phyloP scores from a whole-genome alignment of 352 stramenopile genomes.

The Blastocystis sp. region DNA sequence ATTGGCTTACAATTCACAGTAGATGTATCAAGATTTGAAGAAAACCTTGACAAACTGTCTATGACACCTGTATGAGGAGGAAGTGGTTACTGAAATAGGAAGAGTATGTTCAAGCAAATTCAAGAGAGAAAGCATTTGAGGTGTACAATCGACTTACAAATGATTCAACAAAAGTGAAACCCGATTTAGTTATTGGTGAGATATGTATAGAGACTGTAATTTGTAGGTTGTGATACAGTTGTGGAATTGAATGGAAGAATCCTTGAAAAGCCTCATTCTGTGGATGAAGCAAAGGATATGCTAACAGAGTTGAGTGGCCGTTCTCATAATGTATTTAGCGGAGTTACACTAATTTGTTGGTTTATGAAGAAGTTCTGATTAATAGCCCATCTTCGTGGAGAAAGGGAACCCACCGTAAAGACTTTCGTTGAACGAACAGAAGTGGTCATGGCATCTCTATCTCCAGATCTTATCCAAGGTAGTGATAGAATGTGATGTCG shows the following conservation, averaged over 20 bases:
- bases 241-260: constrained; percentile 81
- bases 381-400: constrained; percentile 77
- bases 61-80: not conserved
- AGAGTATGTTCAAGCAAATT: constrained; percentile 58
- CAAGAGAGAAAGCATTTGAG: constrained; percentile 76
- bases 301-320: constrained; percentile 76
- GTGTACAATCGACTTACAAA: constrained; percentile 73
- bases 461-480: constrained; percentile 63
- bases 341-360: constrained; percentile 77
- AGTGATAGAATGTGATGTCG: constrained; percentile 1
- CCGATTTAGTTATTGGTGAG: constrained; percentile 74
- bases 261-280: constrained; percentile 82
- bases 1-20: constrained; percentile 45
- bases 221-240: constrained; percentile 79
- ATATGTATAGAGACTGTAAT: not conserved
- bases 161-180: not conserved
- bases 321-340: constrained; percentile 82
- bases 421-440: constrained; percentile 38
- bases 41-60: constrained; percentile 57
- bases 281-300: constrained; percentile 79
- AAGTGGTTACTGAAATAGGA: not conserved
- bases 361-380: constrained; percentile 70
- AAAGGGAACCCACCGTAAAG: constrained; percentile 75
- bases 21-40: constrained; percentile 59
- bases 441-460: constrained; percentile 58